Evolutionary conservation across 2,329 filamentous ascomycete species (phyloP).

Genomic region (Xylaria sp.): DNA sequence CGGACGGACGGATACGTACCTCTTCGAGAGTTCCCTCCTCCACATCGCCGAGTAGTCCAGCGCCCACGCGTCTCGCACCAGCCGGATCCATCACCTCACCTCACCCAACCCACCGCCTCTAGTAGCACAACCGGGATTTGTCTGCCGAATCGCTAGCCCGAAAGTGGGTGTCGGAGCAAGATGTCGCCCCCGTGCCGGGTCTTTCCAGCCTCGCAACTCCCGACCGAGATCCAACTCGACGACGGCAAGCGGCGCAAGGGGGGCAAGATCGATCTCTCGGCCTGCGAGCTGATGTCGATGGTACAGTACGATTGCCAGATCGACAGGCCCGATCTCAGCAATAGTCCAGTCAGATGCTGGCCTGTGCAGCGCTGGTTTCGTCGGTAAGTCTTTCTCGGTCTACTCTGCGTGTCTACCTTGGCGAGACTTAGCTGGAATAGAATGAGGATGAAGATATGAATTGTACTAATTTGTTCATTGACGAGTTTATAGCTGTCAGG

Average conservation of each 20-base stretch:
- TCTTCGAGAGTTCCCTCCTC: conserved; percentile 68
- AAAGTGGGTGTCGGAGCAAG: background rate
- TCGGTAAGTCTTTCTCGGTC: conserved; percentile 55
- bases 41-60: conserved; percentile 62
- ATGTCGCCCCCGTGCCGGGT: conserved; percentile 69
- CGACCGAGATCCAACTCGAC: conserved; percentile 59
- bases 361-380: conserved; percentile 69
- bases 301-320: conserved; percentile 70
- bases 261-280: conserved; percentile 59
- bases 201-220: conserved; percentile 64
- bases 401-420: background rate
- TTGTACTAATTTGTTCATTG: conserved; percentile 7
- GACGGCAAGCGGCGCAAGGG: conserved; percentile 64
- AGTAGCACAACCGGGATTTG: background rate
- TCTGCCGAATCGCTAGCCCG: background rate
- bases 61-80: conserved; percentile 58
- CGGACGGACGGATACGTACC: conserved; percentile 53
- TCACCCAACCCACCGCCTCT: conserved; percentile 19
- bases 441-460: background rate
- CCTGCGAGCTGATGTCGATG: conserved; percentile 67
- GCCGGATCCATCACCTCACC: conserved; percentile 44
- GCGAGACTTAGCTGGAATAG: background rate
- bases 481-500: conserved; percentile 60
- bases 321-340: conserved; percentile 55
- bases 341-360: conserved; percentile 64